Evolutionary conservation across 2,329 filamentous ascomycete species (phyloP).

Genomic region (Claviceps paspali): DNA sequence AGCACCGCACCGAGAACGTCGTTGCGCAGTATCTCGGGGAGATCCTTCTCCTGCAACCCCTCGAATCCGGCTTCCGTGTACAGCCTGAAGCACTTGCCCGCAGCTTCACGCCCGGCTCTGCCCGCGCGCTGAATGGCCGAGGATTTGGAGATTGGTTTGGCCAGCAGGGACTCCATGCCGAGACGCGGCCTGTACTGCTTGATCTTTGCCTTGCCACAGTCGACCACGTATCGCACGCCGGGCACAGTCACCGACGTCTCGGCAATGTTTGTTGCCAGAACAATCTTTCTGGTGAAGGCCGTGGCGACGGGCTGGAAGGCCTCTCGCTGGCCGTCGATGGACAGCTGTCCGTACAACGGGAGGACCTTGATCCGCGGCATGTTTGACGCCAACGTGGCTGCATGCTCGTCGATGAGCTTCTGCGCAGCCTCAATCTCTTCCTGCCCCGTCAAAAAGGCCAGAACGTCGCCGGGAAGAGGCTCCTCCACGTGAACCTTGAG

Average conservation of each 20-base stretch:
- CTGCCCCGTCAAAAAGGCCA: conserved; percentile 85
- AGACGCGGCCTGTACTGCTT: conserved; percentile 78
- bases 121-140: conserved; percentile 85
- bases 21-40: conserved; percentile 80
- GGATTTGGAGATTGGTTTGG: conserved; percentile 83
- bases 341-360: conserved; percentile 79
- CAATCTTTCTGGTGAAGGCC: conserved; percentile 68
- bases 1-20: conserved; percentile 76
- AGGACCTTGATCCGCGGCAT: conserved; percentile 58
- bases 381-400: conserved; percentile 54
- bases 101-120: conserved; percentile 80
- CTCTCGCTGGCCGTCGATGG: conserved; percentile 70
- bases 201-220: conserved; percentile 85
- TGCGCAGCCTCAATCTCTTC: conserved; percentile 81
- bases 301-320: conserved; percentile 66
- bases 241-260: conserved; percentile 95
- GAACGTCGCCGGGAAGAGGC: conserved; percentile 81
- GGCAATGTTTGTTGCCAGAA: conserved; percentile 93
- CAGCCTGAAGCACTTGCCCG: conserved; percentile 77
- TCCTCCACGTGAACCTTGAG: conserved; percentile 79
- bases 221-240: conserved; percentile 80
- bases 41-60: conserved; percentile 54
- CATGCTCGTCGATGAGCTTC: conserved; percentile 66
- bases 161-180: conserved; percentile 78
- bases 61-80: conserved; percentile 72